Base-by-base conservation (phyloP, 2,329 filamentous ascomycete species). In the Colletotrichum theobromicola region DNA sequence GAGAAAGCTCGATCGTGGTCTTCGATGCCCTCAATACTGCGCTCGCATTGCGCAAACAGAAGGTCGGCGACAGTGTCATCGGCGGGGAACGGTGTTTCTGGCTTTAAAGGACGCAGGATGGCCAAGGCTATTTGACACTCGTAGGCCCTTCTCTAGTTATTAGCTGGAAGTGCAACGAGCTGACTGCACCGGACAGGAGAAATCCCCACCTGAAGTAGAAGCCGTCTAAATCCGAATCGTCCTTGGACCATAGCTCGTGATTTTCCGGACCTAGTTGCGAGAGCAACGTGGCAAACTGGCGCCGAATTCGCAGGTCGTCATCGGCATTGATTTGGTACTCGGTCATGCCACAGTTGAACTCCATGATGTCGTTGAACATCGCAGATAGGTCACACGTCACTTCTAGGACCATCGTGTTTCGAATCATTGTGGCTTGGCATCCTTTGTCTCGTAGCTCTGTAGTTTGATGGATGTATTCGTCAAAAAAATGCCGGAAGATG, bases 1-100 rank as follows among this genome's bases (percentile, higher is more conserved):
- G 60, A 21, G 4, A 34, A 12, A 2, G 18, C 26, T 3, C 26
- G 46, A 18, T 60, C 60, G 26, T 67, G n/a, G 21, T 26, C 42
- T 26, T 67, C 55, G 24, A 65, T 53, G 35, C 60, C 55, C n/a
- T 15, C 28, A 9, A 66, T 42, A 35, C 30, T 65, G 10, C 30
- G 75, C 76, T 79, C 68, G 77, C 79, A 62, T 24, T 62, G 62
- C n/a, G 57, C 55, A 7, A 62, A 12, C 16, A 57, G 30, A 12
- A 55, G 24, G 15, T 67, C 63, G 30, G 5, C 37, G 15, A 66
- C 63, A 9, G n/a, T 37, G 7, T 32, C 37, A 30, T 72, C 55
- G 9, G 34, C 21, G 2, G 62, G 68, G 2, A 71, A n/a, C 5
- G n/a, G 34, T 4, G 34, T 10, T 7, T 57, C 53, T 8, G 50